Conservation (phyloP, 345 rosid genomes). For the Hibiscus tridactylites region DNA sequence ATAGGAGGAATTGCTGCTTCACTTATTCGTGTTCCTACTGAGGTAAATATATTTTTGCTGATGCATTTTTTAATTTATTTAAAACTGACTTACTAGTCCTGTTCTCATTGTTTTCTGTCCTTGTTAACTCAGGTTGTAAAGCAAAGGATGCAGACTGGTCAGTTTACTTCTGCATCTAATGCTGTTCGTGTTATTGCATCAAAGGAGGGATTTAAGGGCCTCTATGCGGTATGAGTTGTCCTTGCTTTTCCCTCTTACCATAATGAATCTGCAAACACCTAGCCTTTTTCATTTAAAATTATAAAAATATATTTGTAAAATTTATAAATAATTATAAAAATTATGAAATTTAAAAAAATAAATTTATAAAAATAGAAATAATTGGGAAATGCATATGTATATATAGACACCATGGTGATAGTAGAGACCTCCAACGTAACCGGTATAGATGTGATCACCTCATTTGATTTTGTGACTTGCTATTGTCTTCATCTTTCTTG, state of each 20-base stretch:
- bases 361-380: no score
- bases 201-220: conserved; percentile 76
- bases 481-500: no score
- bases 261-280: neutral
- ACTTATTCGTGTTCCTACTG: conserved; percentile 88
- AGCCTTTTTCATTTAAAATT: neutral
- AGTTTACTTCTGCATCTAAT: conserved; percentile 70
- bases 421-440: no score
- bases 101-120: neutral
- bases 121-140: conserved; percentile 64
- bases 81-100: neutral
- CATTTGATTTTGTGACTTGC: no score
- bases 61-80: neutral
- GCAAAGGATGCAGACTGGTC: conserved; percentile 95
- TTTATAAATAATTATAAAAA: no score
- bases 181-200: conserved; percentile 67
- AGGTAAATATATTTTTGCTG: conserved; percentile 32
- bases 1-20: conserved; percentile 93
- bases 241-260: neutral
- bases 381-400: no score
- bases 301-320: no score
- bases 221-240: conserved; percentile 66
- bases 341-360: no score
- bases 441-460: no score
- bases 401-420: no score